Evolutionary conservation across 164 flowering plant species (phyloP), one percentile per base, ranked within the genome.

Genomic region (Piper betle): DNA sequence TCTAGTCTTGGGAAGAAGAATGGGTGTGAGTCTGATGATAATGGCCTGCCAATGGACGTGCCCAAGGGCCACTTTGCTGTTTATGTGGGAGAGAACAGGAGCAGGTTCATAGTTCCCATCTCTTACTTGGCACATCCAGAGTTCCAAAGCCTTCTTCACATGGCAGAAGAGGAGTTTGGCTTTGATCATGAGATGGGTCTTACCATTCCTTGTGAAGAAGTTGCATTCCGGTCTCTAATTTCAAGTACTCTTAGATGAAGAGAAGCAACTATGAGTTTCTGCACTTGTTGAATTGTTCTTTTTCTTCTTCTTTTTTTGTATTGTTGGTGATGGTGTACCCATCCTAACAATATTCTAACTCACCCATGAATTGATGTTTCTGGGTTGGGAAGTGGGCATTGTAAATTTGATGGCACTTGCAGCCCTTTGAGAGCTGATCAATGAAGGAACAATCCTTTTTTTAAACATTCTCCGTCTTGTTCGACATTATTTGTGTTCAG

Each of bases 141-240:
- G 61, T 67, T 67, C 57, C 70, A 67, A 52, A 62, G 25, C 57
- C 70, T 67, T 9, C 61, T 67, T 19, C 65, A 62, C 20, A 37
- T 53, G 39, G 65, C 66, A 8, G 70, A 62, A 18, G 70, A 67
- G 61, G 70, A 67, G 25, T 67, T 67, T 46, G 70, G 70, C 39
- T 67, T 67, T 54, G 70, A 62, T 39, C 70, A 67, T 19, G 65
- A 83, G 25, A 81, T 80, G 86, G 94, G 94, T 11, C 76, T 87
- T 56, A 79, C 81, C 5, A 81, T 86, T 43, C 94, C 94, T n/a
- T 84, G 90, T 53, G 88, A 84, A 67, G 94, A 86, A 71, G 78
- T 72, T 7, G 81, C 76, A 59, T 84, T 86, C 58, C 71, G 75
- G 11, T 76, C 90, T 40, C 76, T 86, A 37, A 82, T 25, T 25